These are phyloP conservation scores for Phlegmacium glaucopus DNA, from an alignment of 768 basidiomycete species.

Conservation along the genomic window DNA sequence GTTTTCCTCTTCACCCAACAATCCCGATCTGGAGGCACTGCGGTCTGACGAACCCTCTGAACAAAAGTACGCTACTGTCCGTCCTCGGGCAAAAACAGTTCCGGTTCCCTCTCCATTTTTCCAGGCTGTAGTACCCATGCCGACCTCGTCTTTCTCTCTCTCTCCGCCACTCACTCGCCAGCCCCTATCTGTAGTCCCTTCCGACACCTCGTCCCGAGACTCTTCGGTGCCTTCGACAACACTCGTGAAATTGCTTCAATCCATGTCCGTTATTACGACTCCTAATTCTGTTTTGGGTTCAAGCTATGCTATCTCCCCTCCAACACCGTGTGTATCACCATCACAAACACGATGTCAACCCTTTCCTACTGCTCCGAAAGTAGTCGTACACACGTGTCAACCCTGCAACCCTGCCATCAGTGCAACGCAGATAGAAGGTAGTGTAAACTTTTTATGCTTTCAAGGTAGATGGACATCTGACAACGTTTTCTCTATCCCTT, in stretches of 20 bases:
- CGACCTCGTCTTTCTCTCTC: neutral
- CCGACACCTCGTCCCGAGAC: slow-evolving; percentile 17
- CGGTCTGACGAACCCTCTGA: too few species aligned
- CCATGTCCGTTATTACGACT: slow-evolving; percentile 37
- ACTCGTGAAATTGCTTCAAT: slow-evolving; percentile 37
- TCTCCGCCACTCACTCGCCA: slow-evolving; percentile 15
- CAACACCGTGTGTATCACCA: slow-evolving; percentile 36
- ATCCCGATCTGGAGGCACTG: too few species aligned
- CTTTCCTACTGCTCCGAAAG: slow-evolving; percentile 22
- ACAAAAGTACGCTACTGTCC: slow-evolving; percentile 20
- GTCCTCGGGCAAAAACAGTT: slow-evolving; percentile 39
- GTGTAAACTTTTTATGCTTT: slow-evolving; percentile 16
- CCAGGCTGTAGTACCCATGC: neutral
- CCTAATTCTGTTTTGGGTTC: slow-evolving; percentile 13
- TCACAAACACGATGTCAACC: slow-evolving; percentile 34
- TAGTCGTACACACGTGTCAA: slow-evolving; percentile 62
- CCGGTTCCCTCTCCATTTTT: slow-evolving; percentile 17
- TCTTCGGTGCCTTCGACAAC: slow-evolving; percentile 16
- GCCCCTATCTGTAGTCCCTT: slow-evolving; percentile 16
- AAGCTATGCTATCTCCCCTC: slow-evolving; percentile 16
- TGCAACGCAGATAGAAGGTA: slow-evolving; percentile 71
- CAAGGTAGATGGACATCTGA: neutral
- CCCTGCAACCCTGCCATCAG: slow-evolving; percentile 60
- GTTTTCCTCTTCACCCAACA: slow-evolving; percentile 18
- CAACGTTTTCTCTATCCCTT: slow-evolving; percentile 5